Evolutionary conservation across 768 basidiomycete genomes (phyloP), one percentile per base, ranked within the genome.

Genomic region (Suillus brevipes): DNA sequence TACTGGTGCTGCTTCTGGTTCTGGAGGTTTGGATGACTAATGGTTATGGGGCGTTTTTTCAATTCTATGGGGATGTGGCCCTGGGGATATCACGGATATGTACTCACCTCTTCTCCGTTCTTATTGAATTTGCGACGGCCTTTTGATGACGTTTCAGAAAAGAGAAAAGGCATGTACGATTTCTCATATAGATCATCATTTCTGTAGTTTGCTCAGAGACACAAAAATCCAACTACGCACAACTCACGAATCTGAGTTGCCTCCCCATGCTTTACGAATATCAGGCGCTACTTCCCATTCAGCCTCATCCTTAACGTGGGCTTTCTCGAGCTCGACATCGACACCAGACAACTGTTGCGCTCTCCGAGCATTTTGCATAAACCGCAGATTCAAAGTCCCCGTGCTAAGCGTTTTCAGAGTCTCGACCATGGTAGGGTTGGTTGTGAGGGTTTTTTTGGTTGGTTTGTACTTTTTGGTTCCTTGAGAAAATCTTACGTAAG

Each of bases 331-430:
- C 67, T 85, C 81, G 18, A 83, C 82, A 64, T 85, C 81, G 16
- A 83, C 82, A 64, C 80, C 80, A 31, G 83, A 79, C 18, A 83
- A 71, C 16, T 84, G 80, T 65, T 87, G 85, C 25, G 83, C 79
- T 2, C 85, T 81, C 2, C 85, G 83, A 0, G 88, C 86, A 76
- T 88, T 89, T 73, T 89, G 89, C 89, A 90, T 90, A 72, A 90
- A 90, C 2, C 85, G 84, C 52, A 91, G 80, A 68, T 85, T 84
- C 10, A 90, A 79, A 0, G 89, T 89, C 36, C 87, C 82, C 34
- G 81, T 83, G 74, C 89, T 90, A 43, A 90, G 79, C 3, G 82
- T 42, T 74, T 87, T 88, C 50, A 16, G 25, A 16, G 50, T 28
- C 37, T 78, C 77, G 40, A 49, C 65, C 75, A 75, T 74, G 34